A percentile compares a stretch with the other conserved stretches of the same genome.
These are phyloP conservation scores for Berberis vulgaris DNA, from an alignment of 164 flowering plant genomes.

Conservation along the genomic window DNA sequence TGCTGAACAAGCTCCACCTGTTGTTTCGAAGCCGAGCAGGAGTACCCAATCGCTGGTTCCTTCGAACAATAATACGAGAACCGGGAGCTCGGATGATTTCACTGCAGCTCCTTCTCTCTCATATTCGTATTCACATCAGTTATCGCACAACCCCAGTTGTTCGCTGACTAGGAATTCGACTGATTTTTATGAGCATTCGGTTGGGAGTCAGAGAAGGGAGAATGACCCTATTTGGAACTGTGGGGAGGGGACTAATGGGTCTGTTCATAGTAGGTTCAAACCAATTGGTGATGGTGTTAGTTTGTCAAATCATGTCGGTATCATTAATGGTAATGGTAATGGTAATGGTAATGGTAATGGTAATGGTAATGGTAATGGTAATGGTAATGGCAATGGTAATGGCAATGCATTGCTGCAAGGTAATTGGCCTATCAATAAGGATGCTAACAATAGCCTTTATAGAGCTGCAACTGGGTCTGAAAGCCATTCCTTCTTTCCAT, in stretches of 20 bases:
- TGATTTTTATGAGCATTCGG: conserved; percentile 59
- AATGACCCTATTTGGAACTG: conserved; percentile 77
- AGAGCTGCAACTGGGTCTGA: conserved; percentile 45
- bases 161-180: conserved; percentile 80
- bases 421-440: conserved; percentile 30
- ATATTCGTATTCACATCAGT: conserved; percentile 63
- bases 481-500: conserved; percentile 68
- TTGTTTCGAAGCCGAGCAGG: conserved; percentile 25
- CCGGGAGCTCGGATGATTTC: conserved; percentile 72
- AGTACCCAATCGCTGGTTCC: conserved; percentile 59
- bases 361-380: too few species aligned
- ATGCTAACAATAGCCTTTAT: conserved; percentile 33
- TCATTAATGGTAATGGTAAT: not conserved
- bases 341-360: not conserved
- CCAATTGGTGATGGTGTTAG: conserved; percentile 77
- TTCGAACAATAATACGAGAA: conserved; percentile 49
- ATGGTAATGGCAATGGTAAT: too few species aligned
- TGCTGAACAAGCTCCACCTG: conserved; percentile 17
- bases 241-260: conserved; percentile 97
- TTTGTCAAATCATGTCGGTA: conserved; percentile 44
- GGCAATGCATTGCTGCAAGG: conserved; percentile 28
- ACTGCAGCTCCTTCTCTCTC: conserved; percentile 71
- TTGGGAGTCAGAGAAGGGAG: conserved; percentile 52
- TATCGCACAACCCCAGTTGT: conserved; percentile 93
- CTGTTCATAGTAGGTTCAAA: conserved; percentile 88